Base-by-base conservation (phyloP, 2,329 filamentous ascomycete genomes). In the Nigrospora oryzae region DNA sequence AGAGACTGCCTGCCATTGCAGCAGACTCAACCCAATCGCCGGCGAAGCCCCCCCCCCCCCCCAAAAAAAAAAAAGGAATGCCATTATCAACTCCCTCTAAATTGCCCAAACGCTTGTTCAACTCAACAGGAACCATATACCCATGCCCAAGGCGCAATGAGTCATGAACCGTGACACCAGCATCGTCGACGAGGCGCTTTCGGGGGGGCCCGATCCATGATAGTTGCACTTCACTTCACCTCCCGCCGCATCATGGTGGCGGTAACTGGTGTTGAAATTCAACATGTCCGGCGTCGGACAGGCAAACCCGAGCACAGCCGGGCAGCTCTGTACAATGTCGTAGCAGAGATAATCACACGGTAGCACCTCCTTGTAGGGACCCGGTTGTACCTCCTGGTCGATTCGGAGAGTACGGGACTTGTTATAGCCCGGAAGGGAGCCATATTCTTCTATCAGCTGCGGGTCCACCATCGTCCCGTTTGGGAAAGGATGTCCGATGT, bases 341-440 rank as follows among this genome's bases (percentile, higher is more conserved):
- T 89, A 93, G 67, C 93, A 98, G 42, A 96, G 67, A 51, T 95
- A 85, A 49, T 86, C 79, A 57, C 91, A 97, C 0, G 93, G 93
- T 10, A 95, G 69, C 16, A 97, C 71, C 67, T 98, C 93, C 60
- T 90, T 94, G 66, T 98, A 97, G 0, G 93, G 93, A 0, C 93
- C 93, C 0, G 93, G 90, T 49, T 74, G 65, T 47, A 97, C 80
- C 1, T 67, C 53, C 2, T 69, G 55, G 56, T 96, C 89, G 53
- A 97, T 93, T 40, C 78, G 66, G 0, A 73, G 59, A 56, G 89
- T 91, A 15, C 90, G 77, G 12, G 84, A 87, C 10, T 67, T 63
- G 46, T 75, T 81, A 43, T 66, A 68, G 4, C 73, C 67, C 16
- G 53, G 61, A 11, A 62, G 52, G 5, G 55, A 46, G 17, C 59